These are phyloP conservation scores for Phytophthora nicotianae DNA, from an alignment of 352 stramenopile species.

Conservation along the genomic window DNA sequence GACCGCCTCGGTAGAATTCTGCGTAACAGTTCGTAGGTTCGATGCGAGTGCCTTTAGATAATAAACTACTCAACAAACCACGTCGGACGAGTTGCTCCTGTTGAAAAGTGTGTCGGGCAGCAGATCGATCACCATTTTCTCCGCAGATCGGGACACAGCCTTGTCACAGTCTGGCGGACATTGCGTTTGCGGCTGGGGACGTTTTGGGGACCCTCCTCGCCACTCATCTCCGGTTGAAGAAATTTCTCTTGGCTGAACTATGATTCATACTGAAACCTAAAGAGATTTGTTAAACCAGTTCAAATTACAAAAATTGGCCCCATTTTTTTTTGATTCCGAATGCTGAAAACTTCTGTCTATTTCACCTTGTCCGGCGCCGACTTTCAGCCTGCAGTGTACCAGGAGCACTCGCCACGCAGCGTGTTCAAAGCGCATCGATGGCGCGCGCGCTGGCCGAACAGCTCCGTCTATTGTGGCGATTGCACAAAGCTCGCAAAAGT, in stretches of 20 bases:
- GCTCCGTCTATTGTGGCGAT: constrained; percentile 33
- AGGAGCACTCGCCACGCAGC: too few species aligned
- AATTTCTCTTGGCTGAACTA: constrained; percentile 2
- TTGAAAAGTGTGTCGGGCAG: constrained; percentile 5
- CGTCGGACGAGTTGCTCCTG: constrained; percentile 3
- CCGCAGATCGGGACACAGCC: constrained; percentile 23
- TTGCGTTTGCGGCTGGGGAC: constrained; percentile 32
- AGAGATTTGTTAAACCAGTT: constrained; percentile 27
- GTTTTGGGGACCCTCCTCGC: constrained; percentile 30
- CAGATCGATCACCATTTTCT: constrained; percentile 1
- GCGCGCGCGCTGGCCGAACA: constrained; percentile 7
- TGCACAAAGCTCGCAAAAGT: constrained; percentile 28
- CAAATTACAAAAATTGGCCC: constrained; percentile 18
- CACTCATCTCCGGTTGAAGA: constrained; percentile 21
- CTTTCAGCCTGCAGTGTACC: too few species aligned
- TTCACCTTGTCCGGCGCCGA: neutral
- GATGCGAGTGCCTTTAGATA: too few species aligned
- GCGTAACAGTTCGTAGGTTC: constrained; percentile 5
- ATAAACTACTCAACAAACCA: neutral
- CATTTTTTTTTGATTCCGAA: constrained; percentile 12
- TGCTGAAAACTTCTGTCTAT: neutral
- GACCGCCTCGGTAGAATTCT: constrained; percentile 22
- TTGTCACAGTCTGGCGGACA: constrained; percentile 29
- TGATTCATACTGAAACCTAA: constrained; percentile 11
- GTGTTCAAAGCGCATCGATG: neutral